A percentile compares a stretch with the other conserved stretches of the same genome.
phyloP scores from a whole-genome alignment of 176 grass and related monocot species.

The Areca catechu region DNA sequence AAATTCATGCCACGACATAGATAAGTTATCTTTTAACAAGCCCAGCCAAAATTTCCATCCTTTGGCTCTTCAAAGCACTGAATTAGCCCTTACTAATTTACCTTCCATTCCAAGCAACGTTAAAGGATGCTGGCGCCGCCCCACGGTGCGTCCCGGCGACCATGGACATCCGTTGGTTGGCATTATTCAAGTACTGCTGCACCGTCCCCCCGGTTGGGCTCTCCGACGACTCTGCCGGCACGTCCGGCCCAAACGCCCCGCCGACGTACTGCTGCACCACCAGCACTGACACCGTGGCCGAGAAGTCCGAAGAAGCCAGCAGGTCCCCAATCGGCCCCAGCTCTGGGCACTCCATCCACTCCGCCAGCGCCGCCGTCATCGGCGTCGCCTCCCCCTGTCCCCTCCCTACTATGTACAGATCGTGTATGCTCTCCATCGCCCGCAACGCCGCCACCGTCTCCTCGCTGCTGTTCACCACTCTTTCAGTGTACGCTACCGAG shows the following conservation, averaged over 20 bases:
- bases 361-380: conserved; percentile 48
- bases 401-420: conserved; percentile 56
- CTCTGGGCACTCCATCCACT: conserved; percentile 85
- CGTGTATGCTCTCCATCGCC: conserved; percentile 33
- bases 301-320: conserved; percentile 57
- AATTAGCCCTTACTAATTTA: too few relatives aligned
- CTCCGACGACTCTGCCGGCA: not conserved
- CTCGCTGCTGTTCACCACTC: conserved; percentile 35
- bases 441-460: conserved; percentile 51
- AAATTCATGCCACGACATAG: too few relatives aligned
- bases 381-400: conserved; percentile 24
- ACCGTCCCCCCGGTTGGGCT: too few relatives aligned
- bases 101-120: too few relatives aligned
- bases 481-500: conserved; percentile 38
- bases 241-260: not conserved
- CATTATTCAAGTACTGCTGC: too few relatives aligned
- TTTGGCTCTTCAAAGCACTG: too few relatives aligned
- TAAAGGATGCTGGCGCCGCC: too few relatives aligned
- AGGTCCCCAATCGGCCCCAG: conserved; percentile 65
- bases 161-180: too few relatives aligned
- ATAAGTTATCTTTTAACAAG: too few relatives aligned
- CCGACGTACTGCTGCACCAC: conserved; percentile 37
- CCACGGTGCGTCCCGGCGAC: too few relatives aligned
- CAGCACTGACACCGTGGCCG: conserved; percentile 37
- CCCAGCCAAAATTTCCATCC: too few relatives aligned